A percentile compares a stretch with the other conserved stretches of the same genome.
phyloP scores from a whole-genome alignment of 257 asterid species.

The Gentiana straminea region DNA sequence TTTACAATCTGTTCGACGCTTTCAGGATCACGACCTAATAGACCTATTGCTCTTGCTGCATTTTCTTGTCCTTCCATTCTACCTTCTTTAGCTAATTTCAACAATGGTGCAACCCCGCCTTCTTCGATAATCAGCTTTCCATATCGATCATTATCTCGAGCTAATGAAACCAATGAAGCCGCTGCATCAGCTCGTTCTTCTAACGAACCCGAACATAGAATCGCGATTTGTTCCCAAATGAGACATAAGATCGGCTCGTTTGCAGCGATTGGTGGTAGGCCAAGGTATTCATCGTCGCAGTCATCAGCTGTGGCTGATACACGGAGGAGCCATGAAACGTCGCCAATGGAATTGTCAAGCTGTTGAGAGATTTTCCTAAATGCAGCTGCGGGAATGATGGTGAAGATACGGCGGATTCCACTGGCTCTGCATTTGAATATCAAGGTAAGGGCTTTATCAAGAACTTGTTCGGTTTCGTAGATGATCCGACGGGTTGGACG shows the following conservation, averaged over 20 bases:
- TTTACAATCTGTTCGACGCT: constrained; percentile 63
- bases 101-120: constrained; percentile 62
- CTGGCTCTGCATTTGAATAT: constrained; percentile 55
- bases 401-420: constrained; percentile 51
- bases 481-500: constrained; percentile 77
- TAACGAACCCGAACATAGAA: constrained; percentile 34
- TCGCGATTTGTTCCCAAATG: constrained; percentile 76
- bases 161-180: constrained; percentile 51
- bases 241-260: constrained; percentile 65
- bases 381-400: constrained; percentile 51
- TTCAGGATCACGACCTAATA: constrained; percentile 67
- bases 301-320: constrained; percentile 59
- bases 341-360: constrained; percentile 63
- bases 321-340: constrained; percentile 72
- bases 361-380: constrained; percentile 43
- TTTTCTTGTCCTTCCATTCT: constrained; percentile 62
- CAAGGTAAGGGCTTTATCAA: constrained; percentile 50
- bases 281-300: constrained; percentile 52
- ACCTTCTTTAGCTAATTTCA: constrained; percentile 65
- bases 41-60: constrained; percentile 63
- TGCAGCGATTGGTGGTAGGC: constrained; percentile 68
- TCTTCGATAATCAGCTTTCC: constrained; percentile 71
- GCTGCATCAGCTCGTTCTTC: constrained; percentile 65
- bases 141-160: constrained; percentile 66
- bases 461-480: constrained; percentile 57